Evolutionary conservation across 2,329 filamentous ascomycete species (phyloP).

Genomic region (Xylariales sp.): DNA sequence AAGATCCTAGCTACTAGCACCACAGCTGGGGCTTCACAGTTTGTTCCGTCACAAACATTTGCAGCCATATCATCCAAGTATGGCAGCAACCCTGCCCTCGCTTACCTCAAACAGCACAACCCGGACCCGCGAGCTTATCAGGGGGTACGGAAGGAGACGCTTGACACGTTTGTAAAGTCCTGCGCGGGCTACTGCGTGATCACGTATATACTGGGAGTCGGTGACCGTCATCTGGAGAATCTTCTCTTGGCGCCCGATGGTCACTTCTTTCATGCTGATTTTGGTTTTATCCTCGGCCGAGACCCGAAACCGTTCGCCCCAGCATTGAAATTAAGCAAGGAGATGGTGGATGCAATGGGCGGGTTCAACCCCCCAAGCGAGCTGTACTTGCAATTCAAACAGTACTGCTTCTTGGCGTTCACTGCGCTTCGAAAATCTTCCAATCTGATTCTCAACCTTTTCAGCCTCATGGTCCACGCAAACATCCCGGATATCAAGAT

Average conservation of each 20-base stretch:
- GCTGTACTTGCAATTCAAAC: slow-evolving; percentile 85
- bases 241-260: slow-evolving; percentile 84
- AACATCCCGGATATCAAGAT: slow-evolving; percentile 94
- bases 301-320: slow-evolving; percentile 97
- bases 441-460: slow-evolving; percentile 89
- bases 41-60: slow-evolving; percentile 81
- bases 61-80: slow-evolving; percentile 82
- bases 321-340: slow-evolving; percentile 92
- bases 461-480: slow-evolving; percentile 94
- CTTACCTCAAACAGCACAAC: slow-evolving; percentile 85
- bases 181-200: slow-evolving; percentile 98
- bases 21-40: slow-evolving; percentile 86
- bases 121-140: slow-evolving; percentile 78
- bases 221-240: slow-evolving; percentile 94
- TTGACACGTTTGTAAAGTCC: slow-evolving; percentile 93
- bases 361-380: slow-evolving; percentile 63
- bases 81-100: slow-evolving; percentile 67
- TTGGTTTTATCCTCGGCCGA: slow-evolving; percentile 94
- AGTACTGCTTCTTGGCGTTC: slow-evolving; percentile 94
- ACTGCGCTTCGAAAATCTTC: slow-evolving; percentile 84
- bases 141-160: slow-evolving; percentile 83
- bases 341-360: slow-evolving; percentile 99
- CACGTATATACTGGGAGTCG: slow-evolving; percentile 94
- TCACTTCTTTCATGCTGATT: slow-evolving; percentile 98
- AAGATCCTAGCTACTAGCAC: slow-evolving; percentile 92